Base-by-base conservation (phyloP, 164 flowering plant genomes). In the Dillenia turbinata region DNA sequence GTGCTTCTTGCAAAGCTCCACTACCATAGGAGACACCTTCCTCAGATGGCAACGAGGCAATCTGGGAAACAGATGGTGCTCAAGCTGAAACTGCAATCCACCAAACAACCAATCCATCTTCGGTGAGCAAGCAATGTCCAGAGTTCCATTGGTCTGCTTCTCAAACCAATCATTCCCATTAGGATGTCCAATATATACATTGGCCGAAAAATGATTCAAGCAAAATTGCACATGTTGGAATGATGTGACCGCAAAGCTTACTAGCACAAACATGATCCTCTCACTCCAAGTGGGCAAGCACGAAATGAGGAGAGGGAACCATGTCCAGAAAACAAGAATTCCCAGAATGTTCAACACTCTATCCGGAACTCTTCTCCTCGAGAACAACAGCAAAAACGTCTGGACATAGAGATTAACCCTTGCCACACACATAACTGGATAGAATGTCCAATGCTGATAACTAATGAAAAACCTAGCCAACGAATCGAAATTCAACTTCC, bases 71-170 rank as follows among this genome's bases (percentile, higher is more conserved):
- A 86, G 62, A 70, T 86, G 89, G 60, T 84, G 92, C 72, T 86
- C 92, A 12, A 84, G 66, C 81, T 86, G 92, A 61, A 79, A 86
- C 52, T 86, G 92, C 52, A 86, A 60, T 13, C 92, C 92, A 15
- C 92, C 92, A 66, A 76, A 84, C 45, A 80, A 78, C 88, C 88
- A 86, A 69, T 86, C 91, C 91, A 86, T 83, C 82, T 82, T 78
- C 10, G 81, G 16, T 0, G 87, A 57, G 55, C 87, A 84, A 2
- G 75, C 24, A 10, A 86, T 80, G 57, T 86, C 79, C 1, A 86
- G 67, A 0, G 85, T 77, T 15, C 90, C 90, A 19, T 51, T 54
- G 0, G 88, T 80, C 66, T 85, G 90, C 58, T 74, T 81, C 73
- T 81, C 81, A 53, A 80, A 83, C 90, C 90, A 85, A 47, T 85